A percentile compares a stretch with the other conserved stretches of the same genome.
Conservation (phyloP, 2,329 filamentous ascomycete genomes). For the Didymella sp. region DNA sequence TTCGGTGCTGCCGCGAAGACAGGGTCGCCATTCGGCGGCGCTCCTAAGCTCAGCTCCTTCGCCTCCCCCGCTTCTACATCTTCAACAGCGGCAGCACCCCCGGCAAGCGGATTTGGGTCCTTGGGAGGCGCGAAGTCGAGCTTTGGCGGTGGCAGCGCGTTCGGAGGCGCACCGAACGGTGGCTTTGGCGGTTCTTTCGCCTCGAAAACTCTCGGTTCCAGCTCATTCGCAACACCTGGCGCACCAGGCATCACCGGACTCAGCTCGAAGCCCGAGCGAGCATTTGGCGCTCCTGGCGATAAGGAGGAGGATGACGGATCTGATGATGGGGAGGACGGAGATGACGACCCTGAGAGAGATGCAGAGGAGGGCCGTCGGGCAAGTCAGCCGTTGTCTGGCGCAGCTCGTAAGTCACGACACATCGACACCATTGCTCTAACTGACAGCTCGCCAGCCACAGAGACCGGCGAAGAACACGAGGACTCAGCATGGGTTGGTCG, state of each 20-base stretch:
- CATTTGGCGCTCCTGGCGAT: slow-evolving; percentile 77
- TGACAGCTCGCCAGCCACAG: slow-evolving; percentile 60
- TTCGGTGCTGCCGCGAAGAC: slow-evolving; percentile 25
- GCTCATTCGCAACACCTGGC: slow-evolving; percentile 72
- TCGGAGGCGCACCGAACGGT: slow-evolving; percentile 52
- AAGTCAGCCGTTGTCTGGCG: slow-evolving; percentile 6
- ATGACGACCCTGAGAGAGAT: slow-evolving; percentile 29
- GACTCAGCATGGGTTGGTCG: slow-evolving; percentile 75
- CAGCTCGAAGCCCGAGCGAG: slow-evolving; percentile 68
- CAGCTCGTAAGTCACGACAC: slow-evolving; percentile 11
- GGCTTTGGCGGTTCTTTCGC: slow-evolving; percentile 38
- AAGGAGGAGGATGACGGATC: slow-evolving; percentile 57
- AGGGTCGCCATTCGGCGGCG: slow-evolving; percentile 48
- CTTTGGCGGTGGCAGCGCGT: slow-evolving; percentile 46
- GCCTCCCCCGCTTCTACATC: slow-evolving; percentile 28
- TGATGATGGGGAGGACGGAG: slow-evolving; percentile 61
- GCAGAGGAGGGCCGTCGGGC: slow-evolving; percentile 43
- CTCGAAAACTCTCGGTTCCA: slow-evolving; percentile 54
- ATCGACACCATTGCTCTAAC: neutral
- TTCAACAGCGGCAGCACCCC: slow-evolving; percentile 14
- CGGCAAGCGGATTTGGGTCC: slow-evolving; percentile 42
- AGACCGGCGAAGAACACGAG: slow-evolving; percentile 89
- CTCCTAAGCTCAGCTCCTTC: slow-evolving; percentile 41
- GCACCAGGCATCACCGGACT: slow-evolving; percentile 55
- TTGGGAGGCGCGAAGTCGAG: slow-evolving; percentile 44